These are phyloP conservation scores for Cyamopsis tetragonoloba DNA, from an alignment of 306 rosid genomes.

Conservation along the genomic window DNA sequence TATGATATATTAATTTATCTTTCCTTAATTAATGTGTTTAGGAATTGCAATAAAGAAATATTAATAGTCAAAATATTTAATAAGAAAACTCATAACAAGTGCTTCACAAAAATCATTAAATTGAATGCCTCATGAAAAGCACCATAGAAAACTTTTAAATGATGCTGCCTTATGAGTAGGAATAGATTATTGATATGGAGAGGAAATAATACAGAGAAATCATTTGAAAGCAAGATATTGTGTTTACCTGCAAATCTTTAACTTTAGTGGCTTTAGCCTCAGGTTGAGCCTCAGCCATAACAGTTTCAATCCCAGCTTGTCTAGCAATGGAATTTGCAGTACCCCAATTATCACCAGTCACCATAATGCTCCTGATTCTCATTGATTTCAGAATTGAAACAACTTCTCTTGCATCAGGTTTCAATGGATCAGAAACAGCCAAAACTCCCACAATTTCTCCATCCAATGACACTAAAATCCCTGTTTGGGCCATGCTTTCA, in stretches of 20 bases:
- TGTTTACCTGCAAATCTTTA: constrained; percentile 66
- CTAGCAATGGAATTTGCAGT: constrained; percentile 81
- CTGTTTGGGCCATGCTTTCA: constrained; percentile 71
- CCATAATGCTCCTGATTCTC: constrained; percentile 70
- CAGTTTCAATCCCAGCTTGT: constrained; percentile 69
- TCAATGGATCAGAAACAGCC: constrained; percentile 77
- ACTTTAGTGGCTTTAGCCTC: constrained; percentile 60
- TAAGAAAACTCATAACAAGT: too few species aligned
- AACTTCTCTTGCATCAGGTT: constrained; percentile 62
- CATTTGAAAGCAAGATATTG: neutral
- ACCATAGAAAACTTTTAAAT: too few species aligned
- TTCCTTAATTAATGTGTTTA: too few species aligned
- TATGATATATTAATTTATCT: too few species aligned
- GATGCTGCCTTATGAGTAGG: too few species aligned
- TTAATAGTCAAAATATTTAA: too few species aligned
- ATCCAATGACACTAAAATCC: constrained; percentile 58
- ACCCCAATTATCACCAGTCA: constrained; percentile 92
- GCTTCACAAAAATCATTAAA: too few species aligned
- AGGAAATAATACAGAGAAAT: too few species aligned
- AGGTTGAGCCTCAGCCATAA: constrained; percentile 77
- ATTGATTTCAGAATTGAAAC: constrained; percentile 73
- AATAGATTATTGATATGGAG: too few species aligned
- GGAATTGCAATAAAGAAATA: too few species aligned
- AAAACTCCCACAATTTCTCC: constrained; percentile 53
- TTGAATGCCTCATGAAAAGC: too few species aligned